Evolutionary conservation across 306 rosid genomes (phyloP), one percentile per base, ranked within the genome.

Genomic region (Trifolium pratense): DNA sequence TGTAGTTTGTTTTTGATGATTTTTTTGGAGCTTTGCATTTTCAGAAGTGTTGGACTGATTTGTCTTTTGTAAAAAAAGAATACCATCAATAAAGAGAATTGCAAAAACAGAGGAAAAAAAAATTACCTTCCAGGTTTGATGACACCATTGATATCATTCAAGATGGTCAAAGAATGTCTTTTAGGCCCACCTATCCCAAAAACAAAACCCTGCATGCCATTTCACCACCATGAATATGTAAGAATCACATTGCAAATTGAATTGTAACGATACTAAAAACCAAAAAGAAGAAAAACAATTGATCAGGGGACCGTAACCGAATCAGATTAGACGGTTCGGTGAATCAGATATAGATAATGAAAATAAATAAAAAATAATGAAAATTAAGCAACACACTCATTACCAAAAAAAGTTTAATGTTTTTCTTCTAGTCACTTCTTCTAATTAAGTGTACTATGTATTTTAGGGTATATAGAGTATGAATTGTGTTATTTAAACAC

Each of bases 111-210:
- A 46, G 9, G 4, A 10, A 42, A 32, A 52, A 46, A 10, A 4
- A 0, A 64, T 31, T 69, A 92, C 98, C 97, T 89, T 84, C 91
- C 82, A 3, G 96, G 96, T 80, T 86, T 86, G 67, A 90, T 71
- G 16, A 82, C 53, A 5, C 98, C 97, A 4, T 75, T 90, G 43
- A 87, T 9, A 13, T 77, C 51, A 62, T 90, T 85, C 79, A 93
- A 78, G 73, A 93, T 89, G 14, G 83, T 86, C 79, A 90, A 81
- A 21, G 90, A 81, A 62, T 85, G 86, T 76, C 85, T 43, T 31
- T 86, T 63, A 9, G 91, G 85, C 75, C 61, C 75, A 76, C 69
- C 70, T 20, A 90, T 80, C 67, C 87, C 71, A 42, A 87, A 56
- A 43, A 83, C 13, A 8, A 89, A 45, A 68, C 23, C 55, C 98